phyloP scores from a whole-genome alignment of 1,284 basidiomycete genomes.

The Pulchroboletus neoregius region DNA sequence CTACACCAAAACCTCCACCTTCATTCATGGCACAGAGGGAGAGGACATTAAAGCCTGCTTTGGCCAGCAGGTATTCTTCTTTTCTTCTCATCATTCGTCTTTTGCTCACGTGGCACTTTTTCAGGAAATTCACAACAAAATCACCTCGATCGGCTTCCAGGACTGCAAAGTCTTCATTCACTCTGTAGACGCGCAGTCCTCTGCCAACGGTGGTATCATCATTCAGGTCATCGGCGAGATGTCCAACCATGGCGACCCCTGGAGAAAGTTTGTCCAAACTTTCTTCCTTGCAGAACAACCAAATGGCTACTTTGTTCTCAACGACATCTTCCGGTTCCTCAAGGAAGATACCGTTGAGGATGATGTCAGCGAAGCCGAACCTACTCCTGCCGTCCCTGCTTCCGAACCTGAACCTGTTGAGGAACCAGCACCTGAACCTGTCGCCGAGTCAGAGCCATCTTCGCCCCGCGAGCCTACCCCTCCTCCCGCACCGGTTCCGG shows the following conservation, averaged over 20 bases:
- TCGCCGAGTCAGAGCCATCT: conserved; percentile 17
- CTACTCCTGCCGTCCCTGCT: conserved; percentile 28
- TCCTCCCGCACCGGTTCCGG: conserved; percentile 39
- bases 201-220: conserved; percentile 93
- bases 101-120: conserved; percentile 8
- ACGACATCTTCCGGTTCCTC: conserved; percentile 99
- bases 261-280: conserved; percentile 99
- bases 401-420: conserved; percentile 36
- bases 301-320: conserved; percentile 98
- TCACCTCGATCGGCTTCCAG: conserved; percentile 89
- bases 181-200: conserved; percentile 91
- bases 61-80: conserved; percentile 76
- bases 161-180: conserved; percentile 99
- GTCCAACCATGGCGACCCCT: conserved; percentile 86
- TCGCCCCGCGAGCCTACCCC: conserved; percentile 27
- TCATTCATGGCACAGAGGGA: conserved; percentile 94
- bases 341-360: conserved; percentile 93
- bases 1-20: conserved; percentile 97
- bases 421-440: conserved; percentile 22
- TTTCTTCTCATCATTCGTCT: background rate
- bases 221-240: conserved; percentile 99
- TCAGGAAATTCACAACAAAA: conserved; percentile 97
- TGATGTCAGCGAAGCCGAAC: conserved; percentile 50
- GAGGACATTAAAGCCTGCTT: conserved; percentile 86
- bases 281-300: conserved; percentile 99